Evolutionary conservation across 2,329 filamentous ascomycete genomes (phyloP).

Genomic region (Pseudogymnoascus sp.): DNA sequence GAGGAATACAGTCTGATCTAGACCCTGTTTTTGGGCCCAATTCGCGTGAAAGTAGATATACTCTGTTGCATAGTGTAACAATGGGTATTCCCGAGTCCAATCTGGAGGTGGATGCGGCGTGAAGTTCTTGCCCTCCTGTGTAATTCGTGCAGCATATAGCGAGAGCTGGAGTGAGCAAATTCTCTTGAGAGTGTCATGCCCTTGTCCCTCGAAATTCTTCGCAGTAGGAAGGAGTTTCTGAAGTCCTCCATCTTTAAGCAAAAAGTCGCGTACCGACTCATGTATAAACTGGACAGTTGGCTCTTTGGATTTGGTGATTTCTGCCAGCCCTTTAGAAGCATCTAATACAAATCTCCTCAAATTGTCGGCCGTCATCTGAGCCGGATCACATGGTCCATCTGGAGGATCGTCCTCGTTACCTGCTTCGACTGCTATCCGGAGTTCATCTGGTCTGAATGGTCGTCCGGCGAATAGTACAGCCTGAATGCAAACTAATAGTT

Average conservation of each 20-base stretch:
- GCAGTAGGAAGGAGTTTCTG: slow-evolving; percentile 25
- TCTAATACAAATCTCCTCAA: slow-evolving; percentile 32
- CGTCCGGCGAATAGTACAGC: slow-evolving; percentile 45
- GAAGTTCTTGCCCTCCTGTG: too few species aligned
- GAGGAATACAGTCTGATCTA: slow-evolving; percentile 27
- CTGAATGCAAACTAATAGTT: slow-evolving; percentile 39
- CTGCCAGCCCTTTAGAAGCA: slow-evolving; percentile 37
- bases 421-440: slow-evolving; percentile 37
- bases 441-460: slow-evolving; percentile 36
- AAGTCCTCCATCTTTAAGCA: slow-evolving; percentile 32
- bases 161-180: slow-evolving; percentile 22
- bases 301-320: slow-evolving; percentile 27
- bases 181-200: slow-evolving; percentile 29
- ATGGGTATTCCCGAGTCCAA: slow-evolving; percentile 28
- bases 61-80: slow-evolving; percentile 36
- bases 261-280: slow-evolving; percentile 34
- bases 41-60: slow-evolving; percentile 35
- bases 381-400: slow-evolving; percentile 10
- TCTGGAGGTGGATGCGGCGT: too few species aligned
- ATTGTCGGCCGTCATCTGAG: slow-evolving; percentile 20
- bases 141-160: slow-evolving; percentile 15
- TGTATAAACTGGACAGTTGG: slow-evolving; percentile 36
- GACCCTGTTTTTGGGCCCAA: slow-evolving; percentile 24
- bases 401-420: slow-evolving; percentile 20
- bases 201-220: slow-evolving; percentile 19